Base-by-base conservation (phyloP, 345 rosid species). In the Arabidopsis arenosa region DNA sequence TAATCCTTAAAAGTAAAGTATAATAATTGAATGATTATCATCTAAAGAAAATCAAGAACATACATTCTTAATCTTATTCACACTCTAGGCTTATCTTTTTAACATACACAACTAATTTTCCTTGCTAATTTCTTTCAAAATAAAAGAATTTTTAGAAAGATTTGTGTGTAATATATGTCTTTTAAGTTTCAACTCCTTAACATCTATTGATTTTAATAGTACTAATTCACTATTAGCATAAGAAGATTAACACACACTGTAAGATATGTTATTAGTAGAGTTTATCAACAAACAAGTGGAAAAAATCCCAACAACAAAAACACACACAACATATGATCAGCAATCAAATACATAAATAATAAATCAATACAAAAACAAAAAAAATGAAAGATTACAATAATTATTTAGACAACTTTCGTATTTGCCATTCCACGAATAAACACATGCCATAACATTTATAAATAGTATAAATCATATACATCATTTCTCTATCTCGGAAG, bases 401-500 rank as follows among this genome's bases (percentile, higher is more conserved):
- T 33, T 68, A 61, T 23, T 59, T 53, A 62, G 26, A 43, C 49
- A 68, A 43, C 14, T 47, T 66, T 66, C n/a, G 26, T 65, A 43
- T 66, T 47, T 66, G 7, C 26, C 61, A 48, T 35, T 33, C 68
- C 47, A 43, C 48, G 5, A 12, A 36, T 21, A 40, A n/a, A 28
- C 65, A 57, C 66, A 74, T 9, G 51, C 37, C 37, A 52, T 13
- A 47, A 37, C 72, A 6, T 37, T 45, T 36, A 68, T 63, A 39
- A 21, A 32, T 49, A 62, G 21, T 62, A 36, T 6, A 56, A 58
- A 9, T 57, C 45, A 49, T 61, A 9, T 14, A 30, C 17, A 53
- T 70, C 74, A 78, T 72, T 78, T 78, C 64, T 70, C 72, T 15
- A 10, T 65, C 44, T 41, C 77, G 33, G 69, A 65, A 51, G 48